Evolutionary conservation across 208 protist species (phyloP).

Genomic region (Leishmania tarentolae): DNA sequence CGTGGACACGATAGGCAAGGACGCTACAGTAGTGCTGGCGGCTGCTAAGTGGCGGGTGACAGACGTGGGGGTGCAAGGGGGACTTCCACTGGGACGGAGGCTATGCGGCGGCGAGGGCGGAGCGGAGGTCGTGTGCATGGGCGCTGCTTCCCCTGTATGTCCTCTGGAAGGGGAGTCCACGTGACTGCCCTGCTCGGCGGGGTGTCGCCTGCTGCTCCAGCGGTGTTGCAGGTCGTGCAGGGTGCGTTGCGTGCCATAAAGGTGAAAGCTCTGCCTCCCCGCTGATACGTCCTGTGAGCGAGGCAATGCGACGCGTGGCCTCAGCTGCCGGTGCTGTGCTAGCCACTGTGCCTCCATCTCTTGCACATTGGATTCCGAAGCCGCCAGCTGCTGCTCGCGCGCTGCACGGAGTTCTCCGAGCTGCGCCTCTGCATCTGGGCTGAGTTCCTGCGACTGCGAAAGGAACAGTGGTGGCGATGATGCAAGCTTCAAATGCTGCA

Average conservation of each 20-base stretch:
- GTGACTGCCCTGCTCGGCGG: neutral
- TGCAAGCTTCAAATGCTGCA: neutral
- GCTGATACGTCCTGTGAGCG: slow-evolving; percentile 19
- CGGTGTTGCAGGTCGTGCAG: no score
- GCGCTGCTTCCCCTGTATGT: neutral
- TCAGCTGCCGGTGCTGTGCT: slow-evolving; percentile 18
- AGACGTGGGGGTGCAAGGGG: neutral
- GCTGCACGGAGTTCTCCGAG: slow-evolving; percentile 11
- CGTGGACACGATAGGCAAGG: neutral
- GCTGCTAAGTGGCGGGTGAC: neutral
- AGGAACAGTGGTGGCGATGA: neutral
- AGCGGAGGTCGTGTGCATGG: neutral
- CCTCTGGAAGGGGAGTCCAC: no score
- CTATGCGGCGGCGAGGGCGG: neutral
- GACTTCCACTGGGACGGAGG: neutral
- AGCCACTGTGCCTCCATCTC: slow-evolving; percentile 24
- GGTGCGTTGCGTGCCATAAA: neutral
- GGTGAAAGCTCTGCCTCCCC: slow-evolving; percentile 5
- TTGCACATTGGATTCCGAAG: neutral
- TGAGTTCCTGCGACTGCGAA: slow-evolving; percentile 4
- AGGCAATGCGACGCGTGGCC: slow-evolving; percentile 7
- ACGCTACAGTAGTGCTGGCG: neutral
- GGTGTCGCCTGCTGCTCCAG: neutral
- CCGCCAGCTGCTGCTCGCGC: slow-evolving; percentile 7
- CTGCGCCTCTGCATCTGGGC: slow-evolving; percentile 20